Base-by-base conservation (phyloP, 306 rosid species). In the Argentina anserina region DNA sequence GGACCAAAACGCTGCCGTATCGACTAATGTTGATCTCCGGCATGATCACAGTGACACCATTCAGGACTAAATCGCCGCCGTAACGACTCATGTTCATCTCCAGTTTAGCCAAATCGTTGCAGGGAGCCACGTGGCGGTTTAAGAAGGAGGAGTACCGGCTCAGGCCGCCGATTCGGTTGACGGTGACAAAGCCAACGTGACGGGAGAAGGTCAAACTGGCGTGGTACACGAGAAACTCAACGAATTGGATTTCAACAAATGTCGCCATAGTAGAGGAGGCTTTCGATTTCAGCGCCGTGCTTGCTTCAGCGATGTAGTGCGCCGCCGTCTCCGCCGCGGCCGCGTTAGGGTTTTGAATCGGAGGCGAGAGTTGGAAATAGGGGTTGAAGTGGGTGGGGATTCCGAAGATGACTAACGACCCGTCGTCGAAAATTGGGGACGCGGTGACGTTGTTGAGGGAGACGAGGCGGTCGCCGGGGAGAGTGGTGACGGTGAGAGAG, bases 391-490 rank as follows among this genome's bases (percentile, higher is more conserved):
- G 80, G 34, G 26, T 65, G 0, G 77, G 66, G 18, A 73, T 80
- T 26, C 74, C 75, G 56, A 80, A 87, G 69, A 89, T 76, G 13
- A 81, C 42, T 45, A 89, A 75, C 21, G 76, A 69, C n/a, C 77
- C 86, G 47, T 87, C 85, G n/a, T 60, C 75, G 70, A 71, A 86
- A 15, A 90, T 31, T 20, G 86, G 92, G 9, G 75, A 49, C 3
- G 87, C 67, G 40, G 89, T 75, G 11, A 87, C 80, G 52, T 87
- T 85, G 86, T 86, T 90, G 78, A 87, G 59, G 17, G 92, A 85
- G 69, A 87, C 41, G 3, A 12, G 64, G 53, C 9, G 7, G 7
- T 43, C 70, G 20, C 25, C 9, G 0, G 47, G 43, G 2, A 47
- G 3, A 6, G 76, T 63, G 45, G 90, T 86, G 72, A 86, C 66